phyloP scores from a whole-genome alignment of 1,284 basidiomycete species.

The Phaffia rhodozyma region DNA sequence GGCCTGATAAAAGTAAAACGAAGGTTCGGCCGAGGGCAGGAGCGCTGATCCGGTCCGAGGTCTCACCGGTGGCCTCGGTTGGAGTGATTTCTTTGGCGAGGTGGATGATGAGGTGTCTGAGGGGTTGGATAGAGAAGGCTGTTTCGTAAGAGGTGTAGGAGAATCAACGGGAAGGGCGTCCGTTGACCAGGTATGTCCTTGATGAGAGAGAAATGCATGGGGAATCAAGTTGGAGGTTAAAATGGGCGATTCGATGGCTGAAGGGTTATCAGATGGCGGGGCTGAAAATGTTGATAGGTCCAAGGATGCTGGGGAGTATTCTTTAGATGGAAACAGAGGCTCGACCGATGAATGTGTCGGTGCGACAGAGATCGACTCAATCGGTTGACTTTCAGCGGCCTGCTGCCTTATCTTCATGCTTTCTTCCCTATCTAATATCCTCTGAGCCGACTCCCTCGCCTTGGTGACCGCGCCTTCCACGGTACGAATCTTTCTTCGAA shows the following conservation, averaged over 20 bases:
- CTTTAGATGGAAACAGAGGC: background rate
- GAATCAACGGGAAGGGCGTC: background rate
- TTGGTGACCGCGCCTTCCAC: conserved; percentile 48
- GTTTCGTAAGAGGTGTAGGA: conserved; percentile 15
- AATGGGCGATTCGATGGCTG: background rate
- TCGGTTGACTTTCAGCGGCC: conserved; percentile 26
- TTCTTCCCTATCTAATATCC: conserved; percentile 25
- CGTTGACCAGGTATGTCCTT: background rate
- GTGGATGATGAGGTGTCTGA: conserved; percentile 10
- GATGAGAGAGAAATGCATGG: conserved; percentile 7
- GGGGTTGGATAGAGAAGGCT: conserved; percentile 22
- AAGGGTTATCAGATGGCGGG: background rate
- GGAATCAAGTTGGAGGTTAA: background rate
- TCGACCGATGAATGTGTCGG: background rate
- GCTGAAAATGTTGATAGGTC: background rate
- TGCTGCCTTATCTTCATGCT: conserved; percentile 20
- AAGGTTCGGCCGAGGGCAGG: conserved; percentile 26
- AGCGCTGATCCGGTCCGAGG: conserved; percentile 17
- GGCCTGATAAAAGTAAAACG: conserved; percentile 91
- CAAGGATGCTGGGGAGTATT: background rate
- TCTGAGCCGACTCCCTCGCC: background rate
- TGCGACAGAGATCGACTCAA: conserved; percentile 15
- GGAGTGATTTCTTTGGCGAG: conserved; percentile 21
- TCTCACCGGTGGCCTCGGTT: conserved; percentile 23
- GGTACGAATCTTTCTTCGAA: conserved; percentile 39